Conservation (phyloP, 2,329 filamentous ascomycete species). For the Curvularia lunata region DNA sequence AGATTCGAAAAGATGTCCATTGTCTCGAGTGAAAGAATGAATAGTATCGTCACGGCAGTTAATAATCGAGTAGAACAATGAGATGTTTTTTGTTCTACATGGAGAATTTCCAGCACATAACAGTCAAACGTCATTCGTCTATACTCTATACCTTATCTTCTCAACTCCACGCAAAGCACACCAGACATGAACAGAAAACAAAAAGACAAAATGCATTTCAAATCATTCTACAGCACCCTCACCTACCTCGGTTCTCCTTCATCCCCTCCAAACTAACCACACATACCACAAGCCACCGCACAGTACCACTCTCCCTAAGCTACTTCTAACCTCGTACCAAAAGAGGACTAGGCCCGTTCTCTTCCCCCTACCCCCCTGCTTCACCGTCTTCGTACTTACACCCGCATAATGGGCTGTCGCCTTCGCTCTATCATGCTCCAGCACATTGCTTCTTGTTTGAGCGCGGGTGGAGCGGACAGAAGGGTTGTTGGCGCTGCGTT, state of each 20-base stretch:
- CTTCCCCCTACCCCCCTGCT: constrained; percentile 44
- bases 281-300: constrained; percentile 69
- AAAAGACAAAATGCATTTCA: too few species aligned
- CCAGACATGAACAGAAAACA: too few species aligned
- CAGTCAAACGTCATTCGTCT: too few species aligned
- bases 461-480: constrained; percentile 39
- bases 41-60: too few species aligned
- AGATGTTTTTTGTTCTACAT: too few species aligned
- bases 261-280: constrained; percentile 71
- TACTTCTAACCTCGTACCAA: constrained; percentile 66
- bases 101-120: too few species aligned
- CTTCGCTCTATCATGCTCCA: background rate
- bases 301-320: constrained; percentile 67
- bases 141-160: too few species aligned
- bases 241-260: background rate
- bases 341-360: constrained; percentile 56
- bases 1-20: background rate
- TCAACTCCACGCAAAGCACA: too few species aligned
- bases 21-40: background rate
- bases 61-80: too few species aligned
- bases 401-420: background rate
- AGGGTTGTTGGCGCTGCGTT: constrained; percentile 27
- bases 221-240: too few species aligned
- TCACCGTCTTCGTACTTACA: constrained; percentile 43
- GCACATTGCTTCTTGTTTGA: constrained; percentile 44